Conservation (phyloP, 345 rosid species). For the Corchorus capsularis region DNA sequence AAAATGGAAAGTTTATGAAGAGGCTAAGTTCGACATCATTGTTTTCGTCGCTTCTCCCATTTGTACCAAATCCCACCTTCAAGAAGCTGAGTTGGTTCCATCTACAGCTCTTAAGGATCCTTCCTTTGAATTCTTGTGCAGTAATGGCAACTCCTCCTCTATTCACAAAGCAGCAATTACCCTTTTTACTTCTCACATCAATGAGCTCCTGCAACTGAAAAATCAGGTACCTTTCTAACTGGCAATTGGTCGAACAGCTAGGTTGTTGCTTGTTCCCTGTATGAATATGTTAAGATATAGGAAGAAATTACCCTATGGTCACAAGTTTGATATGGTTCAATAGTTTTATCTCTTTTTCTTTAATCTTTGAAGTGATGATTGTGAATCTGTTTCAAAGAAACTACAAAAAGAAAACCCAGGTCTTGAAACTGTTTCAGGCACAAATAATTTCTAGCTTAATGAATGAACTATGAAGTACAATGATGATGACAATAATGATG, state of each 20-base stretch:
- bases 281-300: background rate
- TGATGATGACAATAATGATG: background rate
- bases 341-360: too few relatives aligned
- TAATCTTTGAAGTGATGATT: background rate
- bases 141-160: slow-evolving; percentile 37
- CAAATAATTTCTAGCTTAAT: background rate
- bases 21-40: slow-evolving; percentile 24
- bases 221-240: slow-evolving; percentile 34
- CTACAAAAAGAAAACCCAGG: background rate
- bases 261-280: background rate
- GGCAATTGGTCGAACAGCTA: background rate
- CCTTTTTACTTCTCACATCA: slow-evolving; percentile 36
- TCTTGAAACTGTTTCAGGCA: background rate
- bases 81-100: slow-evolving; percentile 28
- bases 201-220: slow-evolving; percentile 38
- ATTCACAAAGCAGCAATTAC: slow-evolving; percentile 38
- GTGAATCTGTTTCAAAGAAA: background rate
- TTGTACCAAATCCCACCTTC: slow-evolving; percentile 19
- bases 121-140: slow-evolving; percentile 46
- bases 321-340: too few relatives aligned
- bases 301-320: too few relatives aligned
- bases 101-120: slow-evolving; percentile 28
- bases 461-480: background rate
- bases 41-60: slow-evolving; percentile 44
- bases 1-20: slow-evolving; percentile 16